Conservation (phyloP, 768 basidiomycete species). For the Pulveroboletus sp. region DNA sequence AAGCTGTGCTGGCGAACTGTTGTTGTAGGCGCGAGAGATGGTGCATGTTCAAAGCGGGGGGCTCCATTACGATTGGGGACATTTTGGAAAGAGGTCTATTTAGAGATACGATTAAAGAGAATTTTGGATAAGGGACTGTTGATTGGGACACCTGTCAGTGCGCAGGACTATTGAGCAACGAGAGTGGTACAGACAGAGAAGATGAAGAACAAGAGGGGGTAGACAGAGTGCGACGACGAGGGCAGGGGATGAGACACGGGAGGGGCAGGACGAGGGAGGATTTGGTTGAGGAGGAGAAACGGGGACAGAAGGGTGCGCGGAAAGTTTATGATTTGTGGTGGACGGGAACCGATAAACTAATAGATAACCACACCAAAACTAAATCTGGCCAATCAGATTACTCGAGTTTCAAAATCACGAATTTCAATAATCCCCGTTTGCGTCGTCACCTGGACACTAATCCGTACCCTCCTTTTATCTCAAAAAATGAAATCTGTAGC, state of each 20-base stretch:
- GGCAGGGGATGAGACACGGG: neutral
- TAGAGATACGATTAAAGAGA: slow-evolving; percentile 32
- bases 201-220: neutral
- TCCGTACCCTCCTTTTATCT: neutral
- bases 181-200: neutral
- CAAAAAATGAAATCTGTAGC: slow-evolving; percentile 1
- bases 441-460: neutral
- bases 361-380: slow-evolving; percentile 31
- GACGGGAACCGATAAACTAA: slow-evolving; percentile 37
- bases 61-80: slow-evolving; percentile 56
- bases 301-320: slow-evolving; percentile 20
- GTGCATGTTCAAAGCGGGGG: slow-evolving; percentile 49
- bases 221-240: neutral
- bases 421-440: slow-evolving; percentile 16
- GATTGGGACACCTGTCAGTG: slow-evolving; percentile 13
- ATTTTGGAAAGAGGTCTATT: slow-evolving; percentile 33
- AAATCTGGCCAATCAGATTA: slow-evolving; percentile 36
- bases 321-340: slow-evolving; percentile 35
- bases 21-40: slow-evolving; percentile 48
- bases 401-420: slow-evolving; percentile 22
- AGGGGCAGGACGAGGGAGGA: neutral
- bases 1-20: slow-evolving; percentile 35
- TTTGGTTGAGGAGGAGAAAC: slow-evolving; percentile 23
- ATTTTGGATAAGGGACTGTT: slow-evolving; percentile 20
- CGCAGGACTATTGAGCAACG: neutral